A percentile compares a stretch with the other conserved stretches of the same genome.
Conservation (phyloP, 352 stramenopile genomes). For the Chloridella minuta region DNA sequence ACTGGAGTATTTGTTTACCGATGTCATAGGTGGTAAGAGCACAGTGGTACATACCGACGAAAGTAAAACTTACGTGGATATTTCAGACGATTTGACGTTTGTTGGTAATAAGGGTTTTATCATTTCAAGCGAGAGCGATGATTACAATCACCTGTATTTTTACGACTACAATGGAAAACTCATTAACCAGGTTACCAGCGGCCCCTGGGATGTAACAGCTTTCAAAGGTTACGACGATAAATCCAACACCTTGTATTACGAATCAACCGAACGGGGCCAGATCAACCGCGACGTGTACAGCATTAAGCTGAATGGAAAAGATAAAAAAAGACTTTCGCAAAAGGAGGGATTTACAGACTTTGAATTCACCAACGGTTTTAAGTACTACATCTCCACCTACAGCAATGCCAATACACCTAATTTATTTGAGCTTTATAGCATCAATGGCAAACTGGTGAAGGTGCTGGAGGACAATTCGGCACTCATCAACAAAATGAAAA, state of each 20-base stretch:
- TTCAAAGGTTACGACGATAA: background rate
- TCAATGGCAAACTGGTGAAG: background rate
- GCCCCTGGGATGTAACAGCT: background rate
- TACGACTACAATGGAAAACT: background rate
- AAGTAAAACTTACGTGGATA: background rate
- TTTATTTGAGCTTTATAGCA: background rate
- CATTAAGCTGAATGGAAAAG: background rate
- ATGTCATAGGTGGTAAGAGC: background rate
- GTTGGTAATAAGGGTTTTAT: background rate
- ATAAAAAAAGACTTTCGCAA: background rate
- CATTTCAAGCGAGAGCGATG: background rate
- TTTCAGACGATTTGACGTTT: background rate
- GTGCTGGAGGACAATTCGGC: background rate
- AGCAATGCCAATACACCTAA: background rate
- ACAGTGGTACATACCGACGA: background rate
- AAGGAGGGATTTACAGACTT: background rate
- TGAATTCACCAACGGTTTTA: background rate
- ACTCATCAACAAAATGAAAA: background rate
- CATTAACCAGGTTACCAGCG: background rate
- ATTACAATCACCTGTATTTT: background rate
- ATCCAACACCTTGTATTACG: background rate
- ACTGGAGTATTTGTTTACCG: background rate
- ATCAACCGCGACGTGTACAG: background rate
- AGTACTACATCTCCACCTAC: background rate
- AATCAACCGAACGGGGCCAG: background rate